Evolutionary conservation across 306 rosid genomes (phyloP).

Genomic region (Pyrus bretschneideri): DNA sequence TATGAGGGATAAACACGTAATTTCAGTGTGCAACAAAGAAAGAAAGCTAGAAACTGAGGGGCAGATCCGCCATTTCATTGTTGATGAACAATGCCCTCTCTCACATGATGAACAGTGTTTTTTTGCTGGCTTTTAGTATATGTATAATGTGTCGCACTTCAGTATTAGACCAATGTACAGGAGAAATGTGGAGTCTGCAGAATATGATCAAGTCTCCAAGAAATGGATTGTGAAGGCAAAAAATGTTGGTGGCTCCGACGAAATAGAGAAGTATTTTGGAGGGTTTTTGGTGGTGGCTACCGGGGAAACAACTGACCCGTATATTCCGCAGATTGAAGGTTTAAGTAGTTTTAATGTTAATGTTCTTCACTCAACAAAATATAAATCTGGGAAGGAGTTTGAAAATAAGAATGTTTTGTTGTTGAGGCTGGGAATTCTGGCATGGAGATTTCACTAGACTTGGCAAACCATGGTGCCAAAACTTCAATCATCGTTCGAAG

Average conservation of each 20-base stretch:
- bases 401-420: slow-evolving; percentile 38
- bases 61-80: too few relatives aligned
- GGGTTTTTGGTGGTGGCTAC: slow-evolving; percentile 60
- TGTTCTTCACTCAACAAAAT: slow-evolving; percentile 52
- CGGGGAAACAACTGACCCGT: slow-evolving; percentile 44
- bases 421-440: slow-evolving; percentile 80
- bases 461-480: slow-evolving; percentile 45
- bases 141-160: slow-evolving; percentile 26
- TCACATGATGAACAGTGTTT: too few relatives aligned
- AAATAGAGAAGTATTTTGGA: slow-evolving; percentile 34
- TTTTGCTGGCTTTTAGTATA: too few relatives aligned
- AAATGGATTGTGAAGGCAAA: slow-evolving; percentile 47
- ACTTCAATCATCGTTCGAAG: slow-evolving; percentile 54
- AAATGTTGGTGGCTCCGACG: neutral
- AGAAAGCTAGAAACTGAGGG: too few relatives aligned
- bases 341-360: slow-evolving; percentile 36
- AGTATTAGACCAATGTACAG: slow-evolving; percentile 36
- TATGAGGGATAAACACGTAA: too few relatives aligned
- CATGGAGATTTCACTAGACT: slow-evolving; percentile 61
- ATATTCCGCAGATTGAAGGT: slow-evolving; percentile 42
- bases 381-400: slow-evolving; percentile 35
- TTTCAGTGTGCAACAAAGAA: too few relatives aligned
- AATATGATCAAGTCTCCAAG: slow-evolving; percentile 5
- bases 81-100: too few relatives aligned
- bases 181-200: slow-evolving; percentile 37